Conservation (phyloP, 345 rosid genomes). For the Gynandropsis gynandra region DNA sequence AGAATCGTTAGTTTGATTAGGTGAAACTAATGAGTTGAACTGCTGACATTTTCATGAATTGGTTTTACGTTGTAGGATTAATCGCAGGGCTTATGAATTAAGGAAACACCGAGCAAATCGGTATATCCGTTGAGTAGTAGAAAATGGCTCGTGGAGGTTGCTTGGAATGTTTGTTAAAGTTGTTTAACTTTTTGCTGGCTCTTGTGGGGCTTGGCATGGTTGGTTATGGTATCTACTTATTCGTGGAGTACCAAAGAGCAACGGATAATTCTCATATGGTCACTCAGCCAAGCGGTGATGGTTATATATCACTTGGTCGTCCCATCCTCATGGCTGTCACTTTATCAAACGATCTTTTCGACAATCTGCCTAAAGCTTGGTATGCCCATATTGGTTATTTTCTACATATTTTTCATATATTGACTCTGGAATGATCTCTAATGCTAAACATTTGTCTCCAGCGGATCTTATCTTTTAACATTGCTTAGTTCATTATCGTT, state of each 20-base stretch:
- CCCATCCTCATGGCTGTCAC: slow-evolving; percentile 75
- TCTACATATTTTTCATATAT: neutral
- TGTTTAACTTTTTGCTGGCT: slow-evolving; percentile 71
- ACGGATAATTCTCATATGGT: slow-evolving; percentile 26
- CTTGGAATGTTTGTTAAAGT: slow-evolving; percentile 74
- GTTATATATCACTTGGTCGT: slow-evolving; percentile 58
- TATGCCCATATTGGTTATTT: slow-evolving; percentile 24
- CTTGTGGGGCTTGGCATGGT: slow-evolving; percentile 78
- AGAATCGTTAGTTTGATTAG: neutral
- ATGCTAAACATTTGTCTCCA: neutral
- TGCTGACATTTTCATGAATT: neutral
- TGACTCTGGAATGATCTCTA: neutral
- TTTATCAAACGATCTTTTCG: slow-evolving; percentile 42
- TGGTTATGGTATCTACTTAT: slow-evolving; percentile 94
- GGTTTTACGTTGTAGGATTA: slow-evolving; percentile 24
- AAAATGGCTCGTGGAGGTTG: slow-evolving; percentile 80
- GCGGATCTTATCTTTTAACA: neutral
- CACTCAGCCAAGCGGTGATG: slow-evolving; percentile 25
- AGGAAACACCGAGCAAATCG: slow-evolving; percentile 13
- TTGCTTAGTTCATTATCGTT: neutral
- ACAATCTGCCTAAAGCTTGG: slow-evolving; percentile 83
- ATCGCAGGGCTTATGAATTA: slow-evolving; percentile 26
- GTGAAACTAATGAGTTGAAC: neutral
- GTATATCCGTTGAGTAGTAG: slow-evolving; percentile 10
- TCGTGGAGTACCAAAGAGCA: slow-evolving; percentile 55